phyloP scores from a whole-genome alignment of 306 rosid genomes.

The Ceratonia siliqua region DNA sequence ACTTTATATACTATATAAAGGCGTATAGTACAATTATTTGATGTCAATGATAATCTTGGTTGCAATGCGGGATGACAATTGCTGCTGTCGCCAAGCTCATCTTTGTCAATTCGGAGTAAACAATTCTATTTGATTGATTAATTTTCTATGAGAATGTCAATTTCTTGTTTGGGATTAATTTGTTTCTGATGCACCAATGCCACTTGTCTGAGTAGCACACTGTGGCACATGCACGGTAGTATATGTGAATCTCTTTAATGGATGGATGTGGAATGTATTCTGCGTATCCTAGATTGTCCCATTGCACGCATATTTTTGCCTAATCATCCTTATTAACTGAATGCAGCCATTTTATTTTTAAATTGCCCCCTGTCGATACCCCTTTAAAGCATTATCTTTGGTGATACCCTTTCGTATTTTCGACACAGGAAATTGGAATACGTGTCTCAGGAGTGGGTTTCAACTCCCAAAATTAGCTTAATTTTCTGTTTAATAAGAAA shows the following conservation, averaged over 20 bases:
- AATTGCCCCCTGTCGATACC: background rate
- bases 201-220: background rate
- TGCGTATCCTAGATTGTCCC: background rate
- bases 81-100: constrained; percentile 3
- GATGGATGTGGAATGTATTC: background rate
- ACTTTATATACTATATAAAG: constrained; percentile 8
- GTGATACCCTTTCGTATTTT: background rate
- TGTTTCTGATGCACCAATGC: constrained; percentile 3
- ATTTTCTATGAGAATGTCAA: background rate
- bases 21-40: background rate
- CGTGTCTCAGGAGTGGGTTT: background rate
- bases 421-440: background rate
- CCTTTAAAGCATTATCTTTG: background rate
- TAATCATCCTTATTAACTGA: background rate
- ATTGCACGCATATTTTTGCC: background rate
- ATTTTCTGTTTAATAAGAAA: constrained; percentile 24
- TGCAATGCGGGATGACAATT: background rate
- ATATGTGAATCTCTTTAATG: background rate
- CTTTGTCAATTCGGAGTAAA: constrained; percentile 3
- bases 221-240: background rate
- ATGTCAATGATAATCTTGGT: background rate
- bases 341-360: background rate
- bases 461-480: constrained; percentile 12
- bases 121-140: background rate
- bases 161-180: constrained; percentile 8